These are phyloP conservation scores for Yamadazyma triangularis DNA, from an alignment of 1,139 yeast genomes.

Conservation along the genomic window DNA sequence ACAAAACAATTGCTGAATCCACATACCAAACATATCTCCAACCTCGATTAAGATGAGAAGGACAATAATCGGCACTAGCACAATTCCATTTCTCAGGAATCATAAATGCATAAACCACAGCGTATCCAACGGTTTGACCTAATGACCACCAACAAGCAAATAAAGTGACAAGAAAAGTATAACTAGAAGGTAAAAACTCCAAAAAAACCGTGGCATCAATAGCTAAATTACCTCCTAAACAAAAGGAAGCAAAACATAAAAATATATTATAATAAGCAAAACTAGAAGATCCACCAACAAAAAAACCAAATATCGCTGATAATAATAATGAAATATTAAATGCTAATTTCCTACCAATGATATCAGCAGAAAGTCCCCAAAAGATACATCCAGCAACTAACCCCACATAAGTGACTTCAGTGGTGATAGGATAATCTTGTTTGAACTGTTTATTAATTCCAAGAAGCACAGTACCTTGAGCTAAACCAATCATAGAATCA, in stretches of 20 bases:
- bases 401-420: slow-evolving; percentile 23
- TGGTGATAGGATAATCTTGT: slow-evolving; percentile 14
- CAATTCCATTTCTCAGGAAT: slow-evolving; percentile 19
- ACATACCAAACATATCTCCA: slow-evolving; percentile 33
- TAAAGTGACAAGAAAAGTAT: slow-evolving; percentile 18
- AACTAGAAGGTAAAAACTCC: slow-evolving; percentile 19
- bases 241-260: slow-evolving; percentile 18
- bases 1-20: slow-evolving; percentile 26
- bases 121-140: slow-evolving; percentile 28
- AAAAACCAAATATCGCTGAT: slow-evolving; percentile 18
- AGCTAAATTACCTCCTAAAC: slow-evolving; percentile 27
- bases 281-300: slow-evolving; percentile 25
- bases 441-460: slow-evolving; percentile 25
- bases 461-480: slow-evolving; percentile 40
- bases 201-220: slow-evolving; percentile 23
- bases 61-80: slow-evolving; percentile 20
- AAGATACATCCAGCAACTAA: slow-evolving; percentile 47
- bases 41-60: slow-evolving; percentile 25
- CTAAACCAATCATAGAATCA: slow-evolving; percentile 16
- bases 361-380: slow-evolving; percentile 50
- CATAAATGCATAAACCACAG: slow-evolving; percentile 29
- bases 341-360: slow-evolving; percentile 48
- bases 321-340: slow-evolving; percentile 35
- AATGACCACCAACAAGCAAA: slow-evolving; percentile 34
- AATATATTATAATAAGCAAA: slow-evolving; percentile 24